A percentile compares a stretch with the other conserved stretches of the same genome.
Conservation (phyloP, 345 rosid species). For the Linum lewisii region DNA sequence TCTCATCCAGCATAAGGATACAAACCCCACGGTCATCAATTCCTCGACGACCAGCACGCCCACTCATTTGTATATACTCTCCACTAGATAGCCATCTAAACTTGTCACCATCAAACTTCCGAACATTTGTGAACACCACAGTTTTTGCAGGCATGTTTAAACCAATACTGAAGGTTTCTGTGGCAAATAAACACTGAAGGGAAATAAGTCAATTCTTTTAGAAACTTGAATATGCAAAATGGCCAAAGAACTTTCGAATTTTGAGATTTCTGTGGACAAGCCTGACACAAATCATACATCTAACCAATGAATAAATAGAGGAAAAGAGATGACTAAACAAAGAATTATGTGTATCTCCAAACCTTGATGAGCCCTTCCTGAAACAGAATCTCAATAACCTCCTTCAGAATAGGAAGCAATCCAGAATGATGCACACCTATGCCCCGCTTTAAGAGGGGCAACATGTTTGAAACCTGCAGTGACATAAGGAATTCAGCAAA, state of each 20-base stretch:
- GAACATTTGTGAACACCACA: conserved; percentile 93
- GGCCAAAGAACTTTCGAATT: neutral
- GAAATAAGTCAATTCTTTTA: conserved; percentile 19
- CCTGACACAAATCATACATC: neutral
- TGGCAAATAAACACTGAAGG: conserved; percentile 89
- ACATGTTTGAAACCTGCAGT: conserved; percentile 74
- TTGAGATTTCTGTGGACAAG: neutral
- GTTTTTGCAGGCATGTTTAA: conserved; percentile 99
- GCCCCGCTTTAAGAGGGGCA: conserved; percentile 95
- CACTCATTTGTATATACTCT: conserved; percentile 98
- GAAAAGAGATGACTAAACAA: neutral
- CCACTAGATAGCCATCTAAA: conserved; percentile 98
- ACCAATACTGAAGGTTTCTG: conserved; percentile 99
- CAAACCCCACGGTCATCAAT: conserved; percentile 92
- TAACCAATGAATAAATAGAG: neutral
- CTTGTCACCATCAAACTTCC: conserved; percentile 97
- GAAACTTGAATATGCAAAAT: conserved; percentile 3
- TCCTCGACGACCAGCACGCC: conserved; percentile 99
- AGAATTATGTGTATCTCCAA: conserved; percentile 10
- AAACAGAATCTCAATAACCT: conserved; percentile 93
- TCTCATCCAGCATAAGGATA: conserved; percentile 94
- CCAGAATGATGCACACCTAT: conserved; percentile 99
- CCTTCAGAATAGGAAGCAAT: conserved; percentile 93
- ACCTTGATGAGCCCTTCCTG: conserved; percentile 99
- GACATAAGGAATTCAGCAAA: neutral